These are phyloP conservation scores for Elongisporangium senticosum DNA, from an alignment of 352 stramenopile species.

Conservation along the genomic window DNA sequence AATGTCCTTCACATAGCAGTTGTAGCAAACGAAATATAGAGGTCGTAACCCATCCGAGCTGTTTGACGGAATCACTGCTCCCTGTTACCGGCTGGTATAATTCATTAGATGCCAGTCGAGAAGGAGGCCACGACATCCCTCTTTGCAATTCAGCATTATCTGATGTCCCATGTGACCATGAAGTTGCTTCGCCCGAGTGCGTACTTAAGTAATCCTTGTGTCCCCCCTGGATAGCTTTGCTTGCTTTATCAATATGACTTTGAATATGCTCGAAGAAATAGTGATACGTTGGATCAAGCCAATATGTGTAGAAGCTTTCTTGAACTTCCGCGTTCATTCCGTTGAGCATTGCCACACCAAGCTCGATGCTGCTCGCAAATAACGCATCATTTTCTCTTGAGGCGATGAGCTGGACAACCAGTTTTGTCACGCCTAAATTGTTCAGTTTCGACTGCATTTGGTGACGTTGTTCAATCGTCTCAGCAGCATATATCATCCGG, in stretches of 20 bases:
- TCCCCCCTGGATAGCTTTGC: constrained; percentile 27
- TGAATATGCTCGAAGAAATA: constrained; percentile 49
- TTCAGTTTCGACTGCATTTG: constrained; percentile 69
- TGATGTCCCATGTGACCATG: background rate
- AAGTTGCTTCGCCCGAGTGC: background rate
- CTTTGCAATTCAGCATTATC: background rate
- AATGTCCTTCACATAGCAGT: constrained; percentile 68
- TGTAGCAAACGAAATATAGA: constrained; percentile 70
- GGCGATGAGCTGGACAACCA: constrained; percentile 63
- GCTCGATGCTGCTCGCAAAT: constrained; percentile 49
- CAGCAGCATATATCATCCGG: constrained; percentile 63
- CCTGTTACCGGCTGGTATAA: background rate
- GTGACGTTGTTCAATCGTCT: constrained; percentile 39
- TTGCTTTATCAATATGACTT: constrained; percentile 40
- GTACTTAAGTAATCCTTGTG: constrained; percentile 16
- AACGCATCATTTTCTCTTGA: constrained; percentile 45
- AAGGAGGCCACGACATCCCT: background rate
- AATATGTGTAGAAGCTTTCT: constrained; percentile 56
- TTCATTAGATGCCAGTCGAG: background rate
- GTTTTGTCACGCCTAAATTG: constrained; percentile 44
- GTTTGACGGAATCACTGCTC: background rate
- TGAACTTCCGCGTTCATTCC: constrained; percentile 77
- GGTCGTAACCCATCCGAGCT: constrained; percentile 14
- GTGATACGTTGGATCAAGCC: constrained; percentile 22
- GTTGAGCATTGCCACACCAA: constrained; percentile 62